Evolutionary conservation across 2,329 filamentous ascomycete species (phyloP).

Genomic region (Rhynchosporium secalis): DNA sequence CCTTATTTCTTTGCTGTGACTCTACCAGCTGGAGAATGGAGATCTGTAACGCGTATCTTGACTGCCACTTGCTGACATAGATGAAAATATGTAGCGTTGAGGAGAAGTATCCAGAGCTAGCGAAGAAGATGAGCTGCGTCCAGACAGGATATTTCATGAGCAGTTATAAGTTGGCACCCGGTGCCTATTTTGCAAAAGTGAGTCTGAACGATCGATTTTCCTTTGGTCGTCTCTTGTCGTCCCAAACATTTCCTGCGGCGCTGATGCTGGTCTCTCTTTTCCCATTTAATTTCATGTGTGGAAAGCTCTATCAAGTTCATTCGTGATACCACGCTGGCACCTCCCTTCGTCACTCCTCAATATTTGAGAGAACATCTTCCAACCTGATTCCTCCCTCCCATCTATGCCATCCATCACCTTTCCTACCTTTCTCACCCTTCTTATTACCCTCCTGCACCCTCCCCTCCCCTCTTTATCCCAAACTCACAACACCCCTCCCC

Average conservation of each 20-base stretch:
- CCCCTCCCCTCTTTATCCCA: not conserved
- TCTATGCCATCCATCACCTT: not conserved
- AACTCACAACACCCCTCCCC: not conserved
- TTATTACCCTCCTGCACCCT: not conserved
- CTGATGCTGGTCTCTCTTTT: too few relatives aligned
- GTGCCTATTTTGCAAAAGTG: conserved; percentile 50
- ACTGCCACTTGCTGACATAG: conserved; percentile 35
- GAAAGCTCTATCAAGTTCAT: too few relatives aligned
- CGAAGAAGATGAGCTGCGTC: conserved; percentile 48
- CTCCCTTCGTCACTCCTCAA: too few relatives aligned
- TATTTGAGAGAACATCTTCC: too few relatives aligned
- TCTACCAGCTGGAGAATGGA: not conserved
- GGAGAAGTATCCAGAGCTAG: conserved; percentile 46
- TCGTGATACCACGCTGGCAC: too few relatives aligned
- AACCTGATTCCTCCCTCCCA: not conserved
- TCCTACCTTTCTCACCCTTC: not conserved
- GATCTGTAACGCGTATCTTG: not conserved
- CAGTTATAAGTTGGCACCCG: conserved; percentile 49
- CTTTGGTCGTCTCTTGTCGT: too few relatives aligned
- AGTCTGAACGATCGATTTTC: conserved; percentile 17
- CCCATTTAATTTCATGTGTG: too few relatives aligned
- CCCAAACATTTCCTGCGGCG: too few relatives aligned
- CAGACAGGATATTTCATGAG: conserved; percentile 42
- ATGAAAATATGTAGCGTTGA: conserved; percentile 42
- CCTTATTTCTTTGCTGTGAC: not conserved